phyloP scores from a whole-genome alignment of 106 monocot species.

The Platanthera guangdongensis region DNA sequence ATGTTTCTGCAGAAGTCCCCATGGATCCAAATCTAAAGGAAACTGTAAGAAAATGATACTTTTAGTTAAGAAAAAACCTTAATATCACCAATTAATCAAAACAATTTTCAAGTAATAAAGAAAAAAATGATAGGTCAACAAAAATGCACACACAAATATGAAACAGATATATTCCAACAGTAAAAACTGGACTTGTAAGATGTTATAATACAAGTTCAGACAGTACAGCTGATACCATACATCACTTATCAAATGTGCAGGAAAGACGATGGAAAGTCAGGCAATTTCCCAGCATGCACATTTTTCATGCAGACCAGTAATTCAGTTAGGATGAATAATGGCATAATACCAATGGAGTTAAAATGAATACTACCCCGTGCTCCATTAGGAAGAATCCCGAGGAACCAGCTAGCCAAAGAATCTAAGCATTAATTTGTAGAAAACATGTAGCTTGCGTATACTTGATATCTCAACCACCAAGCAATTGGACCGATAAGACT shows the following conservation, averaged over 20 bases:
- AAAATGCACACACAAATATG: neutral
- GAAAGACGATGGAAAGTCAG: neutral
- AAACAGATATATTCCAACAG: neutral
- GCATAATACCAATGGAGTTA: neutral
- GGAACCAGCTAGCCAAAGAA: neutral
- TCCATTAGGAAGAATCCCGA: neutral
- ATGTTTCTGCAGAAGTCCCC: slow-evolving; percentile 77
- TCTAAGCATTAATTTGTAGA: neutral
- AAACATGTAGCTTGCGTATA: neutral
- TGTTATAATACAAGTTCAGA: neutral
- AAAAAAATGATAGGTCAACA: slow-evolving; percentile 3
- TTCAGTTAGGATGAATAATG: neutral
- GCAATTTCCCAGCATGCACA: neutral
- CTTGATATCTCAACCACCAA: too few relatives aligned
- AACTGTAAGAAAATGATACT: slow-evolving; percentile 39
- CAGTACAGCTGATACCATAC: neutral
- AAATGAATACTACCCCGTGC: neutral
- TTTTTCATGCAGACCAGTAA: neutral
- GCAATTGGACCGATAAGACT: too few relatives aligned
- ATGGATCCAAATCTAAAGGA: slow-evolving; percentile 74
- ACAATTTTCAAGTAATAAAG: neutral
- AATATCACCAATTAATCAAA: neutral
- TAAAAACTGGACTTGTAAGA: neutral
- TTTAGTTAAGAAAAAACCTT: neutral
- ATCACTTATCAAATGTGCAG: neutral